These are phyloP conservation scores for Desmodesmus armatus DNA, from an alignment of 139 green algal genomes.

Conservation along the genomic window DNA sequence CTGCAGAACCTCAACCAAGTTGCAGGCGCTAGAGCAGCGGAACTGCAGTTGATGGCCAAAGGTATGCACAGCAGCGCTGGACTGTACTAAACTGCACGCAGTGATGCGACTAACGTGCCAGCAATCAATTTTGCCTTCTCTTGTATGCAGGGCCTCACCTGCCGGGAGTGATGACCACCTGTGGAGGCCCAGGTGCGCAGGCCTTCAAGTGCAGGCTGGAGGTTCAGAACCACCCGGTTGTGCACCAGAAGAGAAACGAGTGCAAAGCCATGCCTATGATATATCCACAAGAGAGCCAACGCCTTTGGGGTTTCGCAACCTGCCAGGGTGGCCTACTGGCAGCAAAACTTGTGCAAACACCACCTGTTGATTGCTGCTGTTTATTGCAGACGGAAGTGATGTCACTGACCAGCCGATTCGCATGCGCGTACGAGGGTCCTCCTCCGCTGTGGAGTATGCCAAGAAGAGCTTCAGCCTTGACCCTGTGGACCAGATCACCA, in stretches of 20 bases:
- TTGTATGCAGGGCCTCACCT: constrained; percentile 11
- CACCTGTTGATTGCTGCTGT: neutral
- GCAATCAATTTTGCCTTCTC: no score
- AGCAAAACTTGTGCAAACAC: neutral
- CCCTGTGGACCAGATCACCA: constrained; percentile 26
- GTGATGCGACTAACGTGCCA: no score
- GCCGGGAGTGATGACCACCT: constrained; percentile 55
- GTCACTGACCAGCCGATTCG: neutral
- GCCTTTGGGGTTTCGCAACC: neutral
- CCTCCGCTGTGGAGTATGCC: constrained; percentile 30
- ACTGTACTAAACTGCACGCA: no score
- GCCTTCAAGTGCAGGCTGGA: neutral
- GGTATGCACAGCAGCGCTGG: no score
- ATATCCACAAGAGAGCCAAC: neutral
- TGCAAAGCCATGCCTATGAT: neutral
- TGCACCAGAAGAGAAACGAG: neutral
- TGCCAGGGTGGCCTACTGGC: neutral
- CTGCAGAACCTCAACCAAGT: neutral
- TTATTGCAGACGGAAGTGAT: neutral
- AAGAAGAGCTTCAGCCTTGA: constrained; percentile 65
- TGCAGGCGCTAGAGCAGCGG: neutral
- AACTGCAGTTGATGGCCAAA: constrained; percentile 27
- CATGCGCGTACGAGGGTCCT: constrained; percentile 53
- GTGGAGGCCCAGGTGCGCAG: constrained; percentile 42
- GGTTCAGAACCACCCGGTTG: neutral